These are phyloP conservation scores for Aspergillus incahuasiensis DNA, from an alignment of 495 filamentous ascomycete species.

Conservation along the genomic window DNA sequence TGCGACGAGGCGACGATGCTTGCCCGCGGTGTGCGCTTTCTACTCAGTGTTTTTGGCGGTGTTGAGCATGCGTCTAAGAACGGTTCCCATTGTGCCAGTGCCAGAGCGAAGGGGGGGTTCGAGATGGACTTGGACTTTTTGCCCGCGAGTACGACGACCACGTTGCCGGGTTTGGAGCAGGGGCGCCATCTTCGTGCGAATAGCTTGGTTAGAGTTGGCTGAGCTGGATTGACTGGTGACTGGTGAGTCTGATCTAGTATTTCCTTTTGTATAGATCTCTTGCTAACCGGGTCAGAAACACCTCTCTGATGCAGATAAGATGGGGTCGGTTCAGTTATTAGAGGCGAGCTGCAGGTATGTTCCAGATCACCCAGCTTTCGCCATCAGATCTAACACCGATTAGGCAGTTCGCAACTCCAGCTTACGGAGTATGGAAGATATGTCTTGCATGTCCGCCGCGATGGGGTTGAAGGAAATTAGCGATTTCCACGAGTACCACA, in stretches of 20 bases:
- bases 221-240: background rate
- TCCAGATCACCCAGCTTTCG: background rate
- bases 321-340: too few species aligned
- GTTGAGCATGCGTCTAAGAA: background rate
- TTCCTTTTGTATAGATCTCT: background rate
- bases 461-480: background rate
- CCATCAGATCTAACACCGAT: background rate
- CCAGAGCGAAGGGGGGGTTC: constrained; percentile 19
- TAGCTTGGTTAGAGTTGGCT: background rate
- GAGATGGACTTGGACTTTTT: constrained; percentile 31
- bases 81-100: too few species aligned
- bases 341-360: background rate
- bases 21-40: constrained; percentile 29
- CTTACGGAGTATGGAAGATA: too few species aligned
- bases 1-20: constrained; percentile 27
- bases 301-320: too few species aligned
- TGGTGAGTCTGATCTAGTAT: background rate
- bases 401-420: background rate
- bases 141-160: constrained; percentile 23
- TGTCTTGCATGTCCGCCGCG: background rate
- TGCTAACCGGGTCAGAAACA: too few species aligned
- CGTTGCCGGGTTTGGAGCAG: background rate
- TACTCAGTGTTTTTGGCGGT: constrained; percentile 28
- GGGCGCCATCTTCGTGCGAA: background rate
- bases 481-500: background rate